These are phyloP conservation scores for Tetrapisispora phaffii DNA, from an alignment of 805 yeast species.

Conservation along the genomic window DNA sequence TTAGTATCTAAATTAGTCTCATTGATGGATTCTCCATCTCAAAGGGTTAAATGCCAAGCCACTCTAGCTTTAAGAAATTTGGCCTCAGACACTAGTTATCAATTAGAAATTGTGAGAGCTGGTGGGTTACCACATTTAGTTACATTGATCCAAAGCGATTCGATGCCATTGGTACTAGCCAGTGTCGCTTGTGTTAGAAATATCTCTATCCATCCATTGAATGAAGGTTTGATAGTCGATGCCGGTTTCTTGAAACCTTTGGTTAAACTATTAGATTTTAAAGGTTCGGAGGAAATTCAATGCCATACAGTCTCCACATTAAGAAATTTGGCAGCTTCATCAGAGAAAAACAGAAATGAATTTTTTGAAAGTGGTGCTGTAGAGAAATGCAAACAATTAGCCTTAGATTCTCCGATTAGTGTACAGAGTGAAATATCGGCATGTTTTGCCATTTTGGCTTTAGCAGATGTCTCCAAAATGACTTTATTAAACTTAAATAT, in stretches of 20 bases:
- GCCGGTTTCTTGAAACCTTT: conserved; percentile 93
- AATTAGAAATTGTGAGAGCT: conserved; percentile 87
- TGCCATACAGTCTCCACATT: conserved; percentile 96
- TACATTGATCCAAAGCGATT: conserved; percentile 77
- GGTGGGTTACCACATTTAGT: conserved; percentile 93
- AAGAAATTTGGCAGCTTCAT: conserved; percentile 90
- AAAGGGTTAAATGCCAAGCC: conserved; percentile 97
- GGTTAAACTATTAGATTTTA: conserved; percentile 71
- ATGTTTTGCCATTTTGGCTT: conserved; percentile 90
- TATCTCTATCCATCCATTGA: conserved; percentile 90
- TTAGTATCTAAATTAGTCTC: conserved; percentile 78
- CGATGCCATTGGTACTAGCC: conserved; percentile 86
- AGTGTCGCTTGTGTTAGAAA: conserved; percentile 98
- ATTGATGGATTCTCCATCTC: conserved; percentile 86
- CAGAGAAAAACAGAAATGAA: conserved; percentile 86
- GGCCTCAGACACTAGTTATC: conserved; percentile 93
- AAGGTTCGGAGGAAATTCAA: conserved; percentile 90
- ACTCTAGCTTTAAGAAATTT: conserved; percentile 90
- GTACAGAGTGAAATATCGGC: conserved; percentile 96
- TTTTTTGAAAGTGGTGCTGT: conserved; percentile 93
- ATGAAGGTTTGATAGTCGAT: conserved; percentile 90
- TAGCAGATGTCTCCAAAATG: conserved; percentile 88
- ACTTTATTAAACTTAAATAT: conserved; percentile 76
- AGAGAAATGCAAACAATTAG: conserved; percentile 80
- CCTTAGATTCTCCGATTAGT: conserved; percentile 73